Base-by-base conservation (phyloP, 306 rosid species). In the Datisca glomerata region DNA sequence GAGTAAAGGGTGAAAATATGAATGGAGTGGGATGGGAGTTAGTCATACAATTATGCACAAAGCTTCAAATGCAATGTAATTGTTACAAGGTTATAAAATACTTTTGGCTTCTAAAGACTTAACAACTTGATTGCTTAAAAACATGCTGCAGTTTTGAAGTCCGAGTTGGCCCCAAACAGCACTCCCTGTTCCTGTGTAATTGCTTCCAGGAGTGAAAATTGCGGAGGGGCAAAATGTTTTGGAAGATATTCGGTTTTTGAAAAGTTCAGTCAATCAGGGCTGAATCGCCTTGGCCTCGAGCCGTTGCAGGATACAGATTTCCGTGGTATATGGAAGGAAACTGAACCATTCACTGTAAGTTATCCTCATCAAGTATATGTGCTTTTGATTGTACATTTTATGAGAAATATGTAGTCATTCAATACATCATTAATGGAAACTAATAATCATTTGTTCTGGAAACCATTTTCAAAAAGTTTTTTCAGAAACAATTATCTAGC, bases 321-420 rank as follows among this genome's bases (percentile, higher is more conserved):
- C 36, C 53, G 50, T 53, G 65, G 43, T 56, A 66, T 61, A 58
- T 89, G 98, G 98, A 61, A 59, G 66, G 79, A 80, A 73, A 74
- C 68, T 22, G 72, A 77, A 53, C 81, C 81, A 42, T 72, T 60
- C 61, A 17, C 50, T 25, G 96, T 81, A 72, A 3, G 85, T 72
- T 40, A 21, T 61, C 28, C 49, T 53, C n/a, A n/a, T n/a, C n/a
- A n/a, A n/a, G n/a, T n/a, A n/a, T n/a, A n/a, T n/a, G 31, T 47
- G 48, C 53, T 23, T 38, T 11, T 34, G 8, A 34, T n/a, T 8
- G 42, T 34, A 23, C n/a, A n/a, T n/a, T n/a, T n/a, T n/a, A n/a
- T n/a, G n/a, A n/a, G n/a, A n/a, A n/a, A n/a, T n/a, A n/a, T n/a
- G n/a, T n/a, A n/a, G n/a, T n/a, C n/a, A n/a, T n/a, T n/a, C n/a